These are phyloP conservation scores for Fonsecaea erecta DNA, from an alignment of 2,329 filamentous ascomycete species.

Conservation along the genomic window DNA sequence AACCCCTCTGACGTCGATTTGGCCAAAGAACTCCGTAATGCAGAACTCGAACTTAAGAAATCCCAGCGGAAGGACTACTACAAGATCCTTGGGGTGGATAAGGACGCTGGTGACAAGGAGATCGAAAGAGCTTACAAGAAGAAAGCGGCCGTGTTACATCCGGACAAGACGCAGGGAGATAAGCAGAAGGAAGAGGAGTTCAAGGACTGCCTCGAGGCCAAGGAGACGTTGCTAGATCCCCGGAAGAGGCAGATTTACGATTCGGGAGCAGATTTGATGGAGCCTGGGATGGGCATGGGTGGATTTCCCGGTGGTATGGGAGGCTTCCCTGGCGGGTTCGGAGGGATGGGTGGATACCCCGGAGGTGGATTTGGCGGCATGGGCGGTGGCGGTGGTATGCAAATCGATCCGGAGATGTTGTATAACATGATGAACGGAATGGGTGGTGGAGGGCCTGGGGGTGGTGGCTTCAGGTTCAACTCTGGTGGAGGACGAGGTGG, in stretches of 20 bases:
- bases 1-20: slow-evolving; percentile 82
- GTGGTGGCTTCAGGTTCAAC: slow-evolving; percentile 33
- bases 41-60: slow-evolving; percentile 97
- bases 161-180: slow-evolving; percentile 95
- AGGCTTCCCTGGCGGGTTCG: slow-evolving; percentile 42
- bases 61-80: slow-evolving; percentile 97
- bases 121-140: slow-evolving; percentile 98
- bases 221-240: slow-evolving; percentile 91
- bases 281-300: slow-evolving; percentile 71
- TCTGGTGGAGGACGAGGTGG: slow-evolving; percentile 35
- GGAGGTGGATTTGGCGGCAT: slow-evolving; percentile 45
- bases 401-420: slow-evolving; percentile 45
- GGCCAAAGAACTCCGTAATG: slow-evolving; percentile 81
- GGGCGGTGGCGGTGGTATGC: slow-evolving; percentile 44
- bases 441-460: slow-evolving; percentile 38
- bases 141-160: slow-evolving; percentile 90
- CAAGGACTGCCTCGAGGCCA: slow-evolving; percentile 97
- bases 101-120: slow-evolving; percentile 79
- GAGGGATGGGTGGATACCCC: slow-evolving; percentile 46
- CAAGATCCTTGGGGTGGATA: slow-evolving; percentile 88
- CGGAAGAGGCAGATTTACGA: slow-evolving; percentile 93
- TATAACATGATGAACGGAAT: slow-evolving; percentile 53
- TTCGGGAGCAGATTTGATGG: slow-evolving; percentile 86
- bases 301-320: slow-evolving; percentile 49
- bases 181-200: slow-evolving; percentile 84